These are phyloP conservation scores for Henningerozyma blattae DNA, from an alignment of 805 yeast genomes.

Conservation along the genomic window DNA sequence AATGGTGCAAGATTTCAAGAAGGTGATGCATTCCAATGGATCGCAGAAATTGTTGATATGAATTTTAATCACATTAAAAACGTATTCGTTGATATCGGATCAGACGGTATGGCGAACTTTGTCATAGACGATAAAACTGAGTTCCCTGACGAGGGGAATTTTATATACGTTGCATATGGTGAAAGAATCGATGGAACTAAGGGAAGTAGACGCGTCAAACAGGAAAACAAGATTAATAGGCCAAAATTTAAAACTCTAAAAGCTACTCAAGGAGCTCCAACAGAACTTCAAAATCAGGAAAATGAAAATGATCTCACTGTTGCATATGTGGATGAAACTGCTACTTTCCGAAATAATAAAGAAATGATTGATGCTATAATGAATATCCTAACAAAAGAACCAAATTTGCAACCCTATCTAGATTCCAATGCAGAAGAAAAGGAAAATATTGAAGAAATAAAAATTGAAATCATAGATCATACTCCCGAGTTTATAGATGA, in stretches of 20 bases:
- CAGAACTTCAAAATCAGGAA: no score
- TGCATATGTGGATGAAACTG: no score
- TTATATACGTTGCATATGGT: not conserved
- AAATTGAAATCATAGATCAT: not conserved
- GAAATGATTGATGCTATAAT: not conserved
- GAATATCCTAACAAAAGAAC: not conserved
- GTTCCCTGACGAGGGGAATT: not conserved
- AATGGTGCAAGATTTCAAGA: slow-evolving; percentile 6
- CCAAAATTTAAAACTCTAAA: no score
- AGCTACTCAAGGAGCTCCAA: no score
- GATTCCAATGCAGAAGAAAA: not conserved
- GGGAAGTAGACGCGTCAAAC: no score
- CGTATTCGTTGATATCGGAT: not conserved
- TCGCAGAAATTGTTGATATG: slow-evolving; percentile 20
- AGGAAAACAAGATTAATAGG: no score
- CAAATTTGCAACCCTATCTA: not conserved
- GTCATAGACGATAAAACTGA: not conserved
- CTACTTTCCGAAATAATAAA: not conserved
- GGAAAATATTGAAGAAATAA: not conserved
- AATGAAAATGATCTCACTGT: no score
- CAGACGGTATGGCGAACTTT: not conserved
- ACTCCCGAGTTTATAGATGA: not conserved
- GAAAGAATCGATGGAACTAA: no score
- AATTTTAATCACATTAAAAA: slow-evolving; percentile 3
- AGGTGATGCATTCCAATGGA: slow-evolving; percentile 24